These are phyloP conservation scores for Ophiostoma novo-ulmi DNA, from an alignment of 2,329 filamentous ascomycete genomes.

Conservation along the genomic window DNA sequence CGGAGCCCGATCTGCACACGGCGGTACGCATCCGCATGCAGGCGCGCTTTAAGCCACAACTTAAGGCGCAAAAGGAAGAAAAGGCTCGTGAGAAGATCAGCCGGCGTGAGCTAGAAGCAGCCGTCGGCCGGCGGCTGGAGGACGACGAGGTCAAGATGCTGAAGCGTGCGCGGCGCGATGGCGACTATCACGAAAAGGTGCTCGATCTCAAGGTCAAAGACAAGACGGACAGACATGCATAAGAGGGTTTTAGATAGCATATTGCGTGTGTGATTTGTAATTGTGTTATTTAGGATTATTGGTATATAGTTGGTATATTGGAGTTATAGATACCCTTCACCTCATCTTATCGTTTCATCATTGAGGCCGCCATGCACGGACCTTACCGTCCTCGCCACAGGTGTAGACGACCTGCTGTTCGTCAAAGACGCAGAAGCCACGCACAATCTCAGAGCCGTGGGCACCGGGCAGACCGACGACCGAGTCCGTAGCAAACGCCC, in stretches of 20 bases:
- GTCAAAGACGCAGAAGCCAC: constrained; percentile 60
- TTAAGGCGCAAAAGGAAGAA: constrained; percentile 75
- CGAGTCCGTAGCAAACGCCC: constrained; percentile 51
- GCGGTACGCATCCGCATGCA: constrained; percentile 86
- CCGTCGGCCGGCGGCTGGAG: constrained; percentile 67
- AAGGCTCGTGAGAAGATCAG: constrained; percentile 82
- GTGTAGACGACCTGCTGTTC: constrained; percentile 55
- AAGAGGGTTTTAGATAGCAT: background rate
- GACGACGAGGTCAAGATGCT: constrained; percentile 82
- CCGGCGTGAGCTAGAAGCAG: constrained; percentile 75
- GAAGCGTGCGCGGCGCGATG: constrained; percentile 77
- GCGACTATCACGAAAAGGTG: constrained; percentile 82
- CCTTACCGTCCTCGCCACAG: constrained; percentile 53
- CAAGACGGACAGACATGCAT: constrained; percentile 77
- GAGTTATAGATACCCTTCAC: background rate
- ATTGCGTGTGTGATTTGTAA: background rate
- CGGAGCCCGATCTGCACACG: constrained; percentile 61
- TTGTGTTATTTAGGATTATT: background rate
- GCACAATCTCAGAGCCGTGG: constrained; percentile 59
- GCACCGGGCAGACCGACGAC: constrained; percentile 57
- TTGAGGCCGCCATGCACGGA: constrained; percentile 52
- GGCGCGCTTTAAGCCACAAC: constrained; percentile 80
- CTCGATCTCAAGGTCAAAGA: constrained; percentile 84
- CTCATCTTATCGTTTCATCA: background rate
- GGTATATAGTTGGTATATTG: constrained; percentile 7